Evolutionary conservation across 768 basidiomycete species (phyloP), one percentile per base, ranked within the genome.

Genomic region (Hypholoma fasciculare): DNA sequence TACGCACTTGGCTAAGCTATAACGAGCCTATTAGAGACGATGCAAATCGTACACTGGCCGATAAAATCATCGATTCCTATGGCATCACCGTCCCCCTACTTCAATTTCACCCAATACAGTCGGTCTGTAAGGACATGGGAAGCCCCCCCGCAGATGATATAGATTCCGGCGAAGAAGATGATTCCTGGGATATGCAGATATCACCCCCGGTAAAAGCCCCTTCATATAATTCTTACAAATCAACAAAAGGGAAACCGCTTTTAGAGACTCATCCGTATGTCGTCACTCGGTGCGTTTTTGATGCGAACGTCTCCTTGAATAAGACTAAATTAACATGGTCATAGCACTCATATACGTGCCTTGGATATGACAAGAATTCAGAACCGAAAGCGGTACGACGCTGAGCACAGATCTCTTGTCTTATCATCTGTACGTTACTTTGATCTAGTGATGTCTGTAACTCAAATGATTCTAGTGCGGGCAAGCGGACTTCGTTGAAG

Each of bases 271-370:
- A 74, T 56, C 76, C 76, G 3, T 74, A 74, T 40, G 62, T 78
- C 37, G 65, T 74, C 16, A 74, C 75, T 36, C 71, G 73, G 74
- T 73, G 30, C 6, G 30, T 34, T 44, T 13, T 44, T 11, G 16
- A 30, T 16, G 16, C 16, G 7, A 11, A 5, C 14, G 37, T 30
- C 17, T 44, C 17, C 20, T 30, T 13, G 14, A 7, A 14, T 9
- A 9, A 30, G n/a, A 20, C 23, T 43, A 13, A 48, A 37, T 57
- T 14, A 53, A 9, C 26, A 12, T 50, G 27, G 27, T 30, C 34
- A 40, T 54, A 77, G 76, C 19, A 71, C 76, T 2, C 70, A 72
- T 26, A 63, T 78, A 7, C 69, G 67, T 12, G 63, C 76, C 7
- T 64, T 72, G 8, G 67, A 74, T 11, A 69, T 73, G 63, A 73